Evolutionary conservation across 306 rosid genomes (phyloP).

Genomic region (Sechiopsis laciniata): DNA sequence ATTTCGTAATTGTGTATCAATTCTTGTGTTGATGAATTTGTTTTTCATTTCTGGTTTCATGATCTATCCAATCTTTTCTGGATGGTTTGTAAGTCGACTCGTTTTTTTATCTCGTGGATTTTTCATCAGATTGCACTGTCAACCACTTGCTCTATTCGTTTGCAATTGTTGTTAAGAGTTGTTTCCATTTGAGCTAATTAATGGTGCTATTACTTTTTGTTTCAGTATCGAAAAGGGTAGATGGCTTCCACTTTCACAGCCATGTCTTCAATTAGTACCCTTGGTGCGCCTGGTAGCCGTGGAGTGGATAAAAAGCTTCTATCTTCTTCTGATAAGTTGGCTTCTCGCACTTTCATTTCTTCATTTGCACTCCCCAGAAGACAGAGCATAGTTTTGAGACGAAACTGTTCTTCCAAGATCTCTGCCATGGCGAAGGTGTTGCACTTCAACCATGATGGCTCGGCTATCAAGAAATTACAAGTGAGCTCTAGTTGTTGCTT

Average conservation of each 20-base stretch:
- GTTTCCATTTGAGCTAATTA: not conserved
- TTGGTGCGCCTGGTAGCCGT: constrained; percentile 45
- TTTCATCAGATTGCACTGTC: not conserved
- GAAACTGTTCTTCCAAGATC: constrained; percentile 40
- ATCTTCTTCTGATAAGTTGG: constrained; percentile 32
- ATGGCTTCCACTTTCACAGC: constrained; percentile 82
- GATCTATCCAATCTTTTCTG: not conserved
- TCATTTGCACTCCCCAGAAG: constrained; percentile 44
- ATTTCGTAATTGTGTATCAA: not conserved
- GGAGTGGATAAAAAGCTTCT: constrained; percentile 32
- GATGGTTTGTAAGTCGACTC: not conserved
- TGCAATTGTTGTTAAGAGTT: not conserved
- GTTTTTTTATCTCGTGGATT: not conserved
- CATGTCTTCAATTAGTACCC: constrained; percentile 46
- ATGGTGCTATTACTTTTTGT: not conserved
- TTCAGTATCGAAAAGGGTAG: constrained; percentile 16
- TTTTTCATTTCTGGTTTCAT: not conserved
- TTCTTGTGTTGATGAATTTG: not conserved
- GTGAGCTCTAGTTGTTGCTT: constrained; percentile 22
- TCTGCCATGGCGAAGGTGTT: constrained; percentile 95
- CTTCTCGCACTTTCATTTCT: constrained; percentile 65
- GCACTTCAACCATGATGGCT: constrained; percentile 89
- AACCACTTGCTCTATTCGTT: not conserved
- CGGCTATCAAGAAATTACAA: constrained; percentile 82
- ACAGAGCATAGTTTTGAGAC: constrained; percentile 32